Evolutionary conservation across 2,329 filamentous ascomycete genomes (phyloP).

Genomic region (Colletotrichum chlorophyti): DNA sequence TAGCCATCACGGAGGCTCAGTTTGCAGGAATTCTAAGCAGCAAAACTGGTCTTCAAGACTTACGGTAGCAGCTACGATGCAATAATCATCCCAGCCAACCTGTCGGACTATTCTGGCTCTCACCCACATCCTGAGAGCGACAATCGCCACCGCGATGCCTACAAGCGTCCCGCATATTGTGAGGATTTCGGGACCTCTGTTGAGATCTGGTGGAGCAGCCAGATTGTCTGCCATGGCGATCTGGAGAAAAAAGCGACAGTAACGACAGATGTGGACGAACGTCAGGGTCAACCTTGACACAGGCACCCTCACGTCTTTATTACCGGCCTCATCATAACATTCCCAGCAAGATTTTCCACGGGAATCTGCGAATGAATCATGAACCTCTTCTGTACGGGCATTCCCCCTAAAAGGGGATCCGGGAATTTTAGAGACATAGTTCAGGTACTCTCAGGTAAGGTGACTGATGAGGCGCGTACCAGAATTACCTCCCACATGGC

Average conservation of each 20-base stretch:
- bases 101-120: slow-evolving; percentile 33
- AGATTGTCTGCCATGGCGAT: background rate
- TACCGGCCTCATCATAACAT: too few relatives aligned
- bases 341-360: too few relatives aligned
- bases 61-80: slow-evolving; percentile 37
- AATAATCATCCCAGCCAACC: slow-evolving; percentile 37
- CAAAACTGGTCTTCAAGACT: slow-evolving; percentile 7
- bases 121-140: slow-evolving; percentile 36
- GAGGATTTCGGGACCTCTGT: slow-evolving; percentile 39
- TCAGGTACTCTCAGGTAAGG: too few relatives aligned
- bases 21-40: too few relatives aligned
- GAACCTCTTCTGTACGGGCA: too few relatives aligned
- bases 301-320: too few relatives aligned
- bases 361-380: too few relatives aligned
- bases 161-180: slow-evolving; percentile 35
- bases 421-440: too few relatives aligned
- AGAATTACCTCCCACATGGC: too few relatives aligned
- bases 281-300: background rate
- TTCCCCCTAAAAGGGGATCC: too few relatives aligned
- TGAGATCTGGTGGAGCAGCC: slow-evolving; percentile 33
- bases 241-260: background rate
- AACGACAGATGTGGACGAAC: background rate
- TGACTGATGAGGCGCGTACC: too few relatives aligned
- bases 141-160: slow-evolving; percentile 33
- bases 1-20: background rate